A percentile compares a stretch with the other conserved stretches of the same genome.
phyloP scores from a whole-genome alignment of 371 early-diverging fungal species.

The Catenaria anguillulae region DNA sequence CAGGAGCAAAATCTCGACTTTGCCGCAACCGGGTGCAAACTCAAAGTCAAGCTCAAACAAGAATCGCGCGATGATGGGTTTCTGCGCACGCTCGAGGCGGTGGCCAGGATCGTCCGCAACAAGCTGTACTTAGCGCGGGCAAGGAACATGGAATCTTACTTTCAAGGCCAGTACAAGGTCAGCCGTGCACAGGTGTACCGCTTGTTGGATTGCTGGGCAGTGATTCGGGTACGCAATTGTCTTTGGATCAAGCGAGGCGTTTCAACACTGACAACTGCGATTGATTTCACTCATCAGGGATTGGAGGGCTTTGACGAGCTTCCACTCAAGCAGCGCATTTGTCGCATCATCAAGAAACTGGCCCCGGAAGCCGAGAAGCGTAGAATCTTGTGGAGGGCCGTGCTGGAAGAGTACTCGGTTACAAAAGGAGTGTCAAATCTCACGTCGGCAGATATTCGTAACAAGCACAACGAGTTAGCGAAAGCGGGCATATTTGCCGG shows the following conservation, averaged over 20 bases:
- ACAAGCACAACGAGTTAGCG: no score
- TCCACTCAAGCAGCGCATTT: conserved; percentile 6
- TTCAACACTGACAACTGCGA: no score
- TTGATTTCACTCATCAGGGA: not conserved
- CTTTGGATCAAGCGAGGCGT: no score
- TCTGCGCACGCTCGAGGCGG: not conserved
- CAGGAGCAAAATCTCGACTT: not conserved
- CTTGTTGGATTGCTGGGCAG: conserved; percentile 1
- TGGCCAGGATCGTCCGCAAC: not conserved
- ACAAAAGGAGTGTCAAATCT: not conserved
- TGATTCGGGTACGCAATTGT: not conserved
- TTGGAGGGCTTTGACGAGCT: not conserved
- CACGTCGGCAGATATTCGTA: not conserved
- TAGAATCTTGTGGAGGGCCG: not conserved
- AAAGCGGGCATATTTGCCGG: no score
- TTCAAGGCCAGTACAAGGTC: not conserved
- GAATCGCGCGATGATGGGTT: conserved; percentile 1
- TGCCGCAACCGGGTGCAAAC: not conserved
- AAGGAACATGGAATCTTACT: conserved; percentile 1
- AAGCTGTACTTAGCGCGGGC: not conserved
- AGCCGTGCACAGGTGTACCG: conserved; percentile 2
- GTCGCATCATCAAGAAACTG: conserved; percentile 5
- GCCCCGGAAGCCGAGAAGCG: not conserved
- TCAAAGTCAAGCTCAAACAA: not conserved
- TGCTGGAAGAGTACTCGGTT: not conserved